Percentiles rank a stretch among this genome's conserved stretches.
phyloP scores from a whole-genome alignment of 805 yeast species.

The Lachancea fermentati region DNA sequence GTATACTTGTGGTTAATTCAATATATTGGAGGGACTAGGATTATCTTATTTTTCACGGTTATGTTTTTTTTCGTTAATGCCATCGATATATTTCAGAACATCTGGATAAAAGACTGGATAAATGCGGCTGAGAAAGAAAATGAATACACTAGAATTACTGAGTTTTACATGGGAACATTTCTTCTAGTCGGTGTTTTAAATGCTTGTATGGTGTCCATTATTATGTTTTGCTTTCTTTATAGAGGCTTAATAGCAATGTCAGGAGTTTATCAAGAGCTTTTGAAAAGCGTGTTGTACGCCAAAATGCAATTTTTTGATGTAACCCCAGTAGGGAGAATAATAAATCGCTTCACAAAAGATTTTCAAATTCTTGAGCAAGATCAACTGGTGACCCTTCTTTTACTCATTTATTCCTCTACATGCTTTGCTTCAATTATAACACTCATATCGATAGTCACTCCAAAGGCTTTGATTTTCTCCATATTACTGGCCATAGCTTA shows the following conservation, averaged over 20 bases:
- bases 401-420: conserved; percentile 47
- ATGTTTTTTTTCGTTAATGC: conserved; percentile 50
- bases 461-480: conserved; percentile 66
- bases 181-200: conserved; percentile 52
- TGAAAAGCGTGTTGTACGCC: conserved; percentile 58
- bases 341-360: conserved; percentile 78
- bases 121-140: conserved; percentile 27
- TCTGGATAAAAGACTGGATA: too few species aligned
- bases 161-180: conserved; percentile 69
- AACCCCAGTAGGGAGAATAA: conserved; percentile 81
- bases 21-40: conserved; percentile 55
- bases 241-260: conserved; percentile 54
- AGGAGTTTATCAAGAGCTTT: conserved; percentile 56
- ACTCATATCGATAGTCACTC: conserved; percentile 62
- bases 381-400: conserved; percentile 62
- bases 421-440: conserved; percentile 61
- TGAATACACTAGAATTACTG: conserved; percentile 42
- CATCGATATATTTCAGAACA: conserved; percentile 42
- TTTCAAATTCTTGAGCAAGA: conserved; percentile 65
- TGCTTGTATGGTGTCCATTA: conserved; percentile 38
- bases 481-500: conserved; percentile 46
- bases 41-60: conserved; percentile 32
- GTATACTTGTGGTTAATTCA: conserved; percentile 61
- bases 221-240: conserved; percentile 46
- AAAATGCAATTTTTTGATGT: conserved; percentile 83